These are phyloP conservation scores for Kwoniella europaea DNA, from an alignment of 768 basidiomycete genomes.

Conservation along the genomic window DNA sequence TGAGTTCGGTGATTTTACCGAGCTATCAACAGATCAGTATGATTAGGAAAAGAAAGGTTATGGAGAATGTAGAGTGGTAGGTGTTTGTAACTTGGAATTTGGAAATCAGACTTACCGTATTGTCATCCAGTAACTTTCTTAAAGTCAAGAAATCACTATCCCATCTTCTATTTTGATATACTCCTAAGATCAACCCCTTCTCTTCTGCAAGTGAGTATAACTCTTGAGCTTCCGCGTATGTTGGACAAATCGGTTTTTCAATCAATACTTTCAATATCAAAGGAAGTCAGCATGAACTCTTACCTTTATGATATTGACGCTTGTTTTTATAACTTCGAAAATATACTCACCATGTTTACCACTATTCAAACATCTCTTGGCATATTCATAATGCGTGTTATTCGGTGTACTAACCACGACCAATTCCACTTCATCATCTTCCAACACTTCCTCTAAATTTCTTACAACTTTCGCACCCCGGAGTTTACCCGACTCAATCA, in stretches of 20 bases:
- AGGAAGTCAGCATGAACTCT: too few relatives aligned
- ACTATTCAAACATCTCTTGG: constrained; percentile 32
- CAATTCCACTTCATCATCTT: constrained; percentile 44
- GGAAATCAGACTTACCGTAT: constrained; percentile 59
- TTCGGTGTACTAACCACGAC: constrained; percentile 47
- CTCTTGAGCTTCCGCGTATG: constrained; percentile 38
- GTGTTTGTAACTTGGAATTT: neutral
- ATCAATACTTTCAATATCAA: constrained; percentile 55
- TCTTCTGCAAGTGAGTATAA: constrained; percentile 43
- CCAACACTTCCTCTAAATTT: constrained; percentile 34
- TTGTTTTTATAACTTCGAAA: too few relatives aligned
- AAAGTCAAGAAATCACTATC: constrained; percentile 55
- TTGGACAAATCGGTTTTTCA: constrained; percentile 50
- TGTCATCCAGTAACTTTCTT: constrained; percentile 37
- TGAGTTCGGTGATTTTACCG: constrained; percentile 44
- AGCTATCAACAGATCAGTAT: constrained; percentile 60
- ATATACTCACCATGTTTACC: constrained; percentile 44
- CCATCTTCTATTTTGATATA: constrained; percentile 56
- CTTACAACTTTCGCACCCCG: constrained; percentile 39
- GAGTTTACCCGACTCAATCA: constrained; percentile 5
- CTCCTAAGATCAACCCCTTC: constrained; percentile 41
- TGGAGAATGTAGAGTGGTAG: neutral
- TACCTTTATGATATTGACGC: too few relatives aligned
- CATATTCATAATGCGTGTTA: constrained; percentile 46
- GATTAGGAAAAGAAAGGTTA: neutral